phyloP scores from a whole-genome alignment of 2,329 filamentous ascomycete genomes.

The Trichoderma atrobrunneum region DNA sequence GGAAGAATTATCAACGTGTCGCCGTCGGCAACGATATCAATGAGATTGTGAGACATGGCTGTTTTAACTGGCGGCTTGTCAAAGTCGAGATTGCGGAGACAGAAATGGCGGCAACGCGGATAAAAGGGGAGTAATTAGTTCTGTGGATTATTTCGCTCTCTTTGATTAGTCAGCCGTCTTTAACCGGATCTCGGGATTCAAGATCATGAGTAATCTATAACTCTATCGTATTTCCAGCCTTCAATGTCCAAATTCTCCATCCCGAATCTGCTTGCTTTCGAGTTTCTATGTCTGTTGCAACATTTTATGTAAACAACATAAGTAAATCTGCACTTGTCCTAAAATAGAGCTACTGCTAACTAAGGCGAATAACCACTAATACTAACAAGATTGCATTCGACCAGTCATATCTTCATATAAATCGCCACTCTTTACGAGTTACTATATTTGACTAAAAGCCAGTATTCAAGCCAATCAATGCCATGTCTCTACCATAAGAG shows the following conservation, averaged over 20 bases:
- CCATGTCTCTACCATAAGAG: background rate
- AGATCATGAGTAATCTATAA: background rate
- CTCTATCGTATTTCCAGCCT: background rate
- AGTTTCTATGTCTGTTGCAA: background rate
- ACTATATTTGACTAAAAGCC: background rate
- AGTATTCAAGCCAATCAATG: background rate
- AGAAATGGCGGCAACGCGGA: background rate
- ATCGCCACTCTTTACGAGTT: background rate
- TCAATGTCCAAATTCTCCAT: background rate
- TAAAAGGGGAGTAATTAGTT: background rate
- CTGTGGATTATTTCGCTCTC: background rate
- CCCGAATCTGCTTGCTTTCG: background rate
- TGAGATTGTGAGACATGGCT: background rate
- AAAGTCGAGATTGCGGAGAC: background rate
- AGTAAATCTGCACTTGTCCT: background rate
- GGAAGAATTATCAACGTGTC: conserved; percentile 6
- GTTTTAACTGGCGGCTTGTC: background rate
- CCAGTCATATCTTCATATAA: background rate
- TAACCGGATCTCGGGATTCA: background rate
- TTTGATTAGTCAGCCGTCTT: background rate
- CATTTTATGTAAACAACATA: background rate
- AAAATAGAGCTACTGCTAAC: background rate
- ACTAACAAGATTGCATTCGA: background rate
- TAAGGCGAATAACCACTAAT: background rate
- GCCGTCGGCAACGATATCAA: conserved; percentile 5